Evolutionary conservation across 2,329 filamentous ascomycete genomes (phyloP).

Genomic region (Paradendryphiella salina): DNA sequence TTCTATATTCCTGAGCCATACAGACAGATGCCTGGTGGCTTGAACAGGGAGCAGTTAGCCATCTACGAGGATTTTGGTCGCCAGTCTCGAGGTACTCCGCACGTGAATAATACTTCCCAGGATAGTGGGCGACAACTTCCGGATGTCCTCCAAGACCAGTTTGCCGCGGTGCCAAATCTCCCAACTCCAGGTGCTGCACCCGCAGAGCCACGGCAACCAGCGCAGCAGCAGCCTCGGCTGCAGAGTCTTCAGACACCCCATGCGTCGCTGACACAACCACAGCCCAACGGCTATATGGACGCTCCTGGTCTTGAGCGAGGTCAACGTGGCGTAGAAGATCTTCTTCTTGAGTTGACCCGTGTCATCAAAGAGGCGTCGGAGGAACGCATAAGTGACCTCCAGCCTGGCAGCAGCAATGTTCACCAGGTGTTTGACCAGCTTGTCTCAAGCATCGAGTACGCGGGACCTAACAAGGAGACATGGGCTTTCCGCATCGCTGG

Average conservation of each 20-base stretch:
- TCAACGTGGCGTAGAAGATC: conserved; percentile 56
- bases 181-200: conserved; percentile 65
- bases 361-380: conserved; percentile 60
- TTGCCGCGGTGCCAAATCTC: conserved; percentile 62
- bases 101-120: conserved; percentile 59
- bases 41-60: conserved; percentile 89
- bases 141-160: conserved; percentile 65
- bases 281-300: conserved; percentile 65
- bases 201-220: conserved; percentile 61
- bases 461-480: conserved; percentile 59
- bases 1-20: conserved; percentile 93
- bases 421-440: conserved; percentile 62
- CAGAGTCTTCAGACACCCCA: conserved; percentile 44
- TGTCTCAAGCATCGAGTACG: conserved; percentile 56
- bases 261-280: conserved; percentile 49
- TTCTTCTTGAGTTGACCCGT: conserved; percentile 61
- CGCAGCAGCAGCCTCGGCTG: conserved; percentile 56
- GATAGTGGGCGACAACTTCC: conserved; percentile 64
- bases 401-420: conserved; percentile 56
- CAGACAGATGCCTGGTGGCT: conserved; percentile 77
- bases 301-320: conserved; percentile 35
- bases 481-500: conserved; percentile 60
- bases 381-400: conserved; percentile 61
- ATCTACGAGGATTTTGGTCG: conserved; percentile 97
- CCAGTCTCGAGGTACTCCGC: conserved; percentile 70